A percentile compares a stretch with the other conserved stretches of the same genome.
phyloP scores from a whole-genome alignment of 805 yeast genomes.

The Candida suzukii region DNA sequence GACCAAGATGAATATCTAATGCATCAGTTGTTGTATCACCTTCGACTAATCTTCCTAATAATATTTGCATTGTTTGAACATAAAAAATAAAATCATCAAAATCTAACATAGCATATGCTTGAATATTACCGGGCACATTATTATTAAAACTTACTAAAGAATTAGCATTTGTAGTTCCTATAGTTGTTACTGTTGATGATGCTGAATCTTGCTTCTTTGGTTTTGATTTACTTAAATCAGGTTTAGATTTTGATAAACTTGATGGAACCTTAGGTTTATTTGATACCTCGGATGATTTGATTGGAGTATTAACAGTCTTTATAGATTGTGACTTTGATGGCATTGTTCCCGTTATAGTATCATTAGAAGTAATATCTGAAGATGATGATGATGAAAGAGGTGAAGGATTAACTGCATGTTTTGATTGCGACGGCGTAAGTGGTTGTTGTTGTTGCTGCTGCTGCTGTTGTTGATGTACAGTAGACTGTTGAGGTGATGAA shows the following conservation, averaged over 20 bases:
- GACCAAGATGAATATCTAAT: conserved; percentile 89
- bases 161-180: conserved; percentile 6
- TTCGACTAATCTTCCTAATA: conserved; percentile 84
- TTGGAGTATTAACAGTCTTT: too few species aligned
- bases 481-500: neutral
- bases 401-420: too few species aligned
- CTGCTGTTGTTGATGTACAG: conserved; percentile 1
- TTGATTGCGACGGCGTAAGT: too few species aligned
- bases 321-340: neutral
- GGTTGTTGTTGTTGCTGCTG: neutral
- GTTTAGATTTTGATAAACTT: too few species aligned
- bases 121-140: conserved; percentile 28
- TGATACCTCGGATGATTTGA: too few species aligned
- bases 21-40: conserved; percentile 47
- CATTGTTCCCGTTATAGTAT: too few species aligned
- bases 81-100: conserved; percentile 91
- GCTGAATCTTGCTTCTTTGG: conserved; percentile 3
- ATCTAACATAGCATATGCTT: conserved; percentile 72
- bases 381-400: too few species aligned
- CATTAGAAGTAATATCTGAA: too few species aligned
- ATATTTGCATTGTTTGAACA: conserved; percentile 91
- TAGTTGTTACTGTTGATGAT: conserved; percentile 15
- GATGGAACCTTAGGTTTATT: too few species aligned
- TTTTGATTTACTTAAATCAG: too few species aligned
- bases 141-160: conserved; percentile 6